Conservation (phyloP, 306 rosid genomes). For the Lathyrus aphaca region DNA sequence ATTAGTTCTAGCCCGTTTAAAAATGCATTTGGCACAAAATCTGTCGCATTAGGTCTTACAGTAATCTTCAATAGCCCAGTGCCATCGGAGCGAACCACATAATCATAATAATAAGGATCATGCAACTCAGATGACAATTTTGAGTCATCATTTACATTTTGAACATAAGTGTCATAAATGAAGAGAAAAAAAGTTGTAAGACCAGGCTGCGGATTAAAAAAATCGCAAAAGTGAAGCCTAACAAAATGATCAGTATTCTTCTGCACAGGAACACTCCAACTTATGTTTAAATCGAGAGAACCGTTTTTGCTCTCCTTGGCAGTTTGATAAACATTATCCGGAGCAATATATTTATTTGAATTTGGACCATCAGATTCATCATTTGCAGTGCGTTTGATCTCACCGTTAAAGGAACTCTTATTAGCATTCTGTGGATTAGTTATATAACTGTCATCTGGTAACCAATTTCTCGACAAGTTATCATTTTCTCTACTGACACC, state of each 20-base stretch:
- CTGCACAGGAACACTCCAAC: constrained; percentile 46
- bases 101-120: constrained; percentile 43
- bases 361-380: neutral
- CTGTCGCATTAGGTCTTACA: neutral
- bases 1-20: constrained; percentile 58
- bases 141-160: accelerated
- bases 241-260: constrained; percentile 35
- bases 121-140: accelerated
- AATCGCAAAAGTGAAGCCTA: constrained; percentile 51
- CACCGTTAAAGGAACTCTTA: accelerated
- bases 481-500: neutral
- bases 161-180: neutral
- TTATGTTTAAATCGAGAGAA: neutral
- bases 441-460: constrained; percentile 41
- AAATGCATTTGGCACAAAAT: neutral
- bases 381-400: neutral
- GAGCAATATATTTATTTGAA: constrained; percentile 13
- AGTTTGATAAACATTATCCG: constrained; percentile 23
- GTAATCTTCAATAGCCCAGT: constrained; percentile 27
- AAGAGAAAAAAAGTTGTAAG: neutral
- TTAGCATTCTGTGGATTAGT: neutral
- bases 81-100: constrained; percentile 44
- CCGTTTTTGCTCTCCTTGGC: neutral
- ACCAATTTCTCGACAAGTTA: constrained; percentile 44
- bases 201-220: accelerated